phyloP scores from a whole-genome alignment of 177 flowering plant genomes.

The Vitis hybrid region DNA sequence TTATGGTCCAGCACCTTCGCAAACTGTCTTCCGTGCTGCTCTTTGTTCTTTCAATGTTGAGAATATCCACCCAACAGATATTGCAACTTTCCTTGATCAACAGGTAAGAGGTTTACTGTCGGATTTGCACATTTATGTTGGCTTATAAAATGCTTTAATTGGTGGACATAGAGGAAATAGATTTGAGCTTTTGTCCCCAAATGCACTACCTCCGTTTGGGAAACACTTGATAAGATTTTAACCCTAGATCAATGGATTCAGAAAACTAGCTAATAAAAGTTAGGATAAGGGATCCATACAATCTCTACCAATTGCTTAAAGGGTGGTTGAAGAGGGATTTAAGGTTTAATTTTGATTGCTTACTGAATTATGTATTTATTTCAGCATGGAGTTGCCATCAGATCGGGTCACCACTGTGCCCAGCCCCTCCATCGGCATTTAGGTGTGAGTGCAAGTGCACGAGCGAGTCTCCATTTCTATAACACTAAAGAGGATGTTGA shows the following conservation, averaged over 20 bases:
- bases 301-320: no score
- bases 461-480: constrained; percentile 94
- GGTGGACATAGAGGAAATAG: no score
- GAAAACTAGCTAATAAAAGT: no score
- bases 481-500: constrained; percentile 92
- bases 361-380: constrained; percentile 9
- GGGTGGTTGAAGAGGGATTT: no score
- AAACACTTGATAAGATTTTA: no score
- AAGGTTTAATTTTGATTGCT: background rate
- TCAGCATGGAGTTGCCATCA: constrained; percentile 96
- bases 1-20: constrained; percentile 85
- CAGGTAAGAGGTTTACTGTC: constrained; percentile 43
- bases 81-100: constrained; percentile 91
- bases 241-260: no score
- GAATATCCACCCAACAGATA: constrained; percentile 85
- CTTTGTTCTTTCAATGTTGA: constrained; percentile 91
- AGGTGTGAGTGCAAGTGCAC: constrained; percentile 85
- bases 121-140: background rate
- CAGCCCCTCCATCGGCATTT: constrained; percentile 88
- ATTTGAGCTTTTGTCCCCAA: no score
- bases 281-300: no score
- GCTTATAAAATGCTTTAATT: no score
- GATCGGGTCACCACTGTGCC: constrained; percentile 99
- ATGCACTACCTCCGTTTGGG: no score
- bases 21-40: constrained; percentile 58